Base-by-base conservation (phyloP, 2,329 filamentous ascomycete species). In the Talaromyces sp. region DNA sequence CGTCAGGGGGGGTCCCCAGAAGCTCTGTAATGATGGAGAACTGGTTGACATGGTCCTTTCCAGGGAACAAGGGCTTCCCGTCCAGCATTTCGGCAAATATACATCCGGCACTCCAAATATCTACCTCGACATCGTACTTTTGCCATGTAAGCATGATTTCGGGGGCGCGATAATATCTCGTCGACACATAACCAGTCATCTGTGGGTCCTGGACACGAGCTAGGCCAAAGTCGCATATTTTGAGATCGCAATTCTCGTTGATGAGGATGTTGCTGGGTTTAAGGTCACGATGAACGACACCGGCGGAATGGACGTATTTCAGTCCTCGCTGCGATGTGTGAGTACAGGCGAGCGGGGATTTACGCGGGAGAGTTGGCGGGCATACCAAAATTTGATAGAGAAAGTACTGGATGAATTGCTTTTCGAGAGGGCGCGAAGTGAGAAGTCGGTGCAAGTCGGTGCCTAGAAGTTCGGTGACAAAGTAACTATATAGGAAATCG, bases 131-230 rank as follows among this genome's bases (percentile, higher is more conserved):
- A 69, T 99, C 95, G 79, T 99, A 99, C 81, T 99, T 99, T 82
- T 99, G 95, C 95, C 95, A 99, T 66, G 95, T 98, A 74, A 99
- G 91, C 95, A 99, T 99, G 74, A 99, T 99, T 78, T 99, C 95
- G 19, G 95, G 95, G 9, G 95, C 95, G 71, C 95, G 88, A 84
- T 99, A 99, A 83, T 99, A 99, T 82, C 95, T 85, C 64, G 95
- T 99, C 54, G 95, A 98, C 63, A 99, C 95, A 74, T 99, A 99
- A 68, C 95, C 95, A 49, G 95, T 99, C 95, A 99, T 99, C 79
- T 99, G 95, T 38, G 95, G 95, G 73, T 99, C 95, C 76, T 99
- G 95, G 70, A 99, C 96, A 77, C 95, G 91, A 58, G 95, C 95
- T 63, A 99, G 84, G 67, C 95, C 95, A 71, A 99, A 99, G 76